A percentile compares a stretch with the other conserved stretches of the same genome.
Evolutionary conservation across 2,329 filamentous ascomycete genomes (phyloP).

Genomic region (Ustilaginoidea virens): DNA sequence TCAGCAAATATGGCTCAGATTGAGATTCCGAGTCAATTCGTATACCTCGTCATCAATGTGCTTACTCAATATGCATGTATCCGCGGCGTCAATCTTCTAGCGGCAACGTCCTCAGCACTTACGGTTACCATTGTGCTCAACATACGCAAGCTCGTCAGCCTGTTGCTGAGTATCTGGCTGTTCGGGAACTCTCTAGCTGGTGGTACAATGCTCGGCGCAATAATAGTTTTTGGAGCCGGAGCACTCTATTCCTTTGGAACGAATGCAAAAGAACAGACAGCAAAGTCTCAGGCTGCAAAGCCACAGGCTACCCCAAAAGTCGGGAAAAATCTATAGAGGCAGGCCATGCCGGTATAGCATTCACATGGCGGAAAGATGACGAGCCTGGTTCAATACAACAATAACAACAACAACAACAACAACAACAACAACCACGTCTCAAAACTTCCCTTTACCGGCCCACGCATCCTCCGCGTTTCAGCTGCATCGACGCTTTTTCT

Average conservation of each 20-base stretch:
- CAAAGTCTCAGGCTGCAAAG: background rate
- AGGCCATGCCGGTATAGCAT: too few species aligned
- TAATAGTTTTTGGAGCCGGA: slow-evolving; percentile 81
- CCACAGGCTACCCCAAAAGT: too few species aligned
- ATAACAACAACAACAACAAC: too few species aligned
- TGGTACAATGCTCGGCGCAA: slow-evolving; percentile 67
- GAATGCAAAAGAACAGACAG: slow-evolving; percentile 9
- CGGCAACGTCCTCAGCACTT: slow-evolving; percentile 73
- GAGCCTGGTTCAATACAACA: too few species aligned
- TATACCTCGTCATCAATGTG: slow-evolving; percentile 60
- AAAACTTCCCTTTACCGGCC: too few species aligned
- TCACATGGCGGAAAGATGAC: too few species aligned
- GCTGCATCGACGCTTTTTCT: too few species aligned
- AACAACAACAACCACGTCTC: too few species aligned
- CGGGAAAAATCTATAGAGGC: too few species aligned
- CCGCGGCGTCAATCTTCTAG: slow-evolving; percentile 86
- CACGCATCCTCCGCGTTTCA: too few species aligned
- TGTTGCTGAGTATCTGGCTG: slow-evolving; percentile 81
- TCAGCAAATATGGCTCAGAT: slow-evolving; percentile 3
- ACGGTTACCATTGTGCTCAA: slow-evolving; percentile 96
- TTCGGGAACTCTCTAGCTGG: slow-evolving; percentile 73
- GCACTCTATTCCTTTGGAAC: slow-evolving; percentile 75
- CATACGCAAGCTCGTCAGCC: slow-evolving; percentile 81
- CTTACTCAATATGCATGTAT: slow-evolving; percentile 92
- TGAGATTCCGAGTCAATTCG: slow-evolving; percentile 49